Percentiles rank a stretch among this genome's conserved stretches.
Conservation (phyloP, 768 basidiomycete species). For the Boletus bicolor region DNA sequence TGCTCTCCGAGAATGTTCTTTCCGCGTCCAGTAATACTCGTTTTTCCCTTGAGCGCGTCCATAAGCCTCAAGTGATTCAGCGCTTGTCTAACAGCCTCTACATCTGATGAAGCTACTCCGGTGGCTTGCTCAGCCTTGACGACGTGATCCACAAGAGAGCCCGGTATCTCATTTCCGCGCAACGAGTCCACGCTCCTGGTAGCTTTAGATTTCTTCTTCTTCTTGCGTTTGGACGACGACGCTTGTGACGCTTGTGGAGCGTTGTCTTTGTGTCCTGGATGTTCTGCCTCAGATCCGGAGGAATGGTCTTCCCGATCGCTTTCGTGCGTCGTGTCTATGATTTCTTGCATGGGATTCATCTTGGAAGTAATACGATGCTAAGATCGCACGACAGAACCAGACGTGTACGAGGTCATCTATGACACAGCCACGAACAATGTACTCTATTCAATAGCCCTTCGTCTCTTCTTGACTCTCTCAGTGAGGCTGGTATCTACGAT, state of each 20-base stretch:
- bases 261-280: conserved; percentile 10
- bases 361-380: background rate
- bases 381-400: background rate
- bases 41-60: conserved; percentile 82
- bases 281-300: conserved; percentile 33
- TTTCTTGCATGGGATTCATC: conserved; percentile 38
- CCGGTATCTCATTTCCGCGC: conserved; percentile 50
- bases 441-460: conserved; percentile 14
- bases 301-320: conserved; percentile 34
- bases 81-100: conserved; percentile 64
- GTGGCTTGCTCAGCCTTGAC: conserved; percentile 54
- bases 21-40: conserved; percentile 69
- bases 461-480: conserved; percentile 44
- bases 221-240: conserved; percentile 62
- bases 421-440: conserved; percentile 18
- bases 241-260: conserved; percentile 21
- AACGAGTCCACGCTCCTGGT: conserved; percentile 49
- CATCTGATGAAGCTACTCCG: conserved; percentile 45
- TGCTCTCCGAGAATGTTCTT: conserved; percentile 84
- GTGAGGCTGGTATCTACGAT: conserved; percentile 27
- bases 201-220: conserved; percentile 84
- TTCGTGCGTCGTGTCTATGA: conserved; percentile 37
- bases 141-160: conserved; percentile 64
- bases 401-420: background rate
- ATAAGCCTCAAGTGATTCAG: conserved; percentile 79